Base-by-base conservation (phyloP, 495 filamentous ascomycete species). In the Evernia prunastri region DNA sequence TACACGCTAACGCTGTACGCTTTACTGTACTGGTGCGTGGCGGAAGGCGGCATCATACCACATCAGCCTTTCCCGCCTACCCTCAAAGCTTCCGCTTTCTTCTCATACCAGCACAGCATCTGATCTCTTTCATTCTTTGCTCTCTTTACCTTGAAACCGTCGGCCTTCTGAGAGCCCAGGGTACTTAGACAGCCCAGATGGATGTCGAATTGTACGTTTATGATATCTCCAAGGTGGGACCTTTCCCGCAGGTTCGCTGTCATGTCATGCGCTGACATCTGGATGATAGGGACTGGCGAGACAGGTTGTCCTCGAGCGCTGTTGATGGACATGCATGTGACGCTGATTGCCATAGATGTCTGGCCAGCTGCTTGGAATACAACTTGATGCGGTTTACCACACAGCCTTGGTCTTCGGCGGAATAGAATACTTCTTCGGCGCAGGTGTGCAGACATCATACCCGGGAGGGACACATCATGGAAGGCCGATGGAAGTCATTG, bases 151-250 rank as follows among this genome's bases (percentile, higher is more conserved):
- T n/a, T n/a, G n/a, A n/a, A n/a, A n/a, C n/a, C n/a, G n/a, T n/a
- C n/a, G n/a, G n/a, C n/a, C n/a, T n/a, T n/a, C n/a, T n/a, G n/a
- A n/a, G n/a, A n/a, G n/a, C n/a, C n/a, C n/a, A n/a, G n/a, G n/a
- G n/a, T n/a, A n/a, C 49, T 31, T 20, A 0, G 31, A 11, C 49
- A 3, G 42, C 47, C 11, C 63, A 53, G n/a, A 96, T 96, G 91
- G 89, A 95, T 64, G 89, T 96, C 43, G 81, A 93, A 71, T 82
- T 97, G 56, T 93, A 96, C 64, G 86, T 96, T 60, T 98, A 98
- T 68, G 94, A 98, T 79, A 83, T 98, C 43, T 96, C 94, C 20
- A 80, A 86, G 72, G 92, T 85, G 65, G 58, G 67, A 59, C 56
- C 61, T 43, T 23, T 25, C 47, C 37, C 53, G 56, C 54, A n/a